A percentile compares a stretch with the other conserved stretches of the same genome.
phyloP scores from a whole-genome alignment of 345 rosid species.

The Odontarrhena argentea region DNA sequence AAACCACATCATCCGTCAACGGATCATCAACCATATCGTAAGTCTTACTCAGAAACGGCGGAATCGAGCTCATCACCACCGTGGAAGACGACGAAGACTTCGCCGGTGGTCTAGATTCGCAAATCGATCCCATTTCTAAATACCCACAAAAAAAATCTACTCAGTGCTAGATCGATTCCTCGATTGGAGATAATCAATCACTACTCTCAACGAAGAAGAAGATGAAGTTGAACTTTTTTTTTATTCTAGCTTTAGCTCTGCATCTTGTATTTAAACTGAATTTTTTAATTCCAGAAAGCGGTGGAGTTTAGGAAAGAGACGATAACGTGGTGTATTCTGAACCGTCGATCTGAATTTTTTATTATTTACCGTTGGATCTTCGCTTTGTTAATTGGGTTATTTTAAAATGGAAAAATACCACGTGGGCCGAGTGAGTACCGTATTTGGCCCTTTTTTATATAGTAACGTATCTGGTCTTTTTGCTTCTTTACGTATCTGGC shows the following conservation, averaged over 20 bases:
- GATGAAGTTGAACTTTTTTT: background rate
- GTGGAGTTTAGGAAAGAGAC: constrained; percentile 24
- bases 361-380: constrained; percentile 3
- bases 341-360: constrained; percentile 21
- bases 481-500: constrained; percentile 27
- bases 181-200: background rate
- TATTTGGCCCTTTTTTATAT: constrained; percentile 6
- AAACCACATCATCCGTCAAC: constrained; percentile 49
- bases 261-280: constrained; percentile 24
- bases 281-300: constrained; percentile 30
- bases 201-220: constrained; percentile 13
- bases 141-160: background rate
- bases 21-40: constrained; percentile 65
- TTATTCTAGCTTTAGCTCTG: constrained; percentile 6
- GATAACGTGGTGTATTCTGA: background rate
- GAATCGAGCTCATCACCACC: constrained; percentile 39
- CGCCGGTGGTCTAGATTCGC: constrained; percentile 41
- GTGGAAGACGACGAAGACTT: constrained; percentile 24
- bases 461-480: constrained; percentile 32
- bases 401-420: constrained; percentile 20
- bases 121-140: constrained; percentile 38
- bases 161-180: background rate
- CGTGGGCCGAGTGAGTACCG: constrained; percentile 26
- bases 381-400: background rate
- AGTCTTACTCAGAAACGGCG: constrained; percentile 63